A percentile compares a stretch with the other conserved stretches of the same genome.
Conservation (phyloP, 805 yeast genomes). For the Ogataea polymorpha region DNA sequence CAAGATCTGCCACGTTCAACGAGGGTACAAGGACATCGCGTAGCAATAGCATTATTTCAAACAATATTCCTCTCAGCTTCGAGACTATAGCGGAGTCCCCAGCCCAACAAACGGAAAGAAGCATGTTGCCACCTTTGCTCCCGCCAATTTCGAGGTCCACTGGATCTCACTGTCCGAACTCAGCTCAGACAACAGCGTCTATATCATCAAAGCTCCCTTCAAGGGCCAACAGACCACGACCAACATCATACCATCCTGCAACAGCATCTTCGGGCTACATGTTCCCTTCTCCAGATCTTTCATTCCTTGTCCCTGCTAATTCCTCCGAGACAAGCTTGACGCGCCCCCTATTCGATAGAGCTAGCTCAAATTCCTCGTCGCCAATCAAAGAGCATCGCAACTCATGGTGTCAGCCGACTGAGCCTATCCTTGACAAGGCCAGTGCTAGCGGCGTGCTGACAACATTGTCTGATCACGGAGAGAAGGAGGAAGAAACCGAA, state of each 20-base stretch:
- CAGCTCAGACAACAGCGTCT: constrained; percentile 26
- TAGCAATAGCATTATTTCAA: constrained; percentile 16
- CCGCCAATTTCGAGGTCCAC: constrained; percentile 25
- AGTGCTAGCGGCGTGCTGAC: constrained; percentile 33
- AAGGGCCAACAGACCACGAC: constrained; percentile 64
- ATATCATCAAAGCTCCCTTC: constrained; percentile 20
- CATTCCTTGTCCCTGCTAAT: constrained; percentile 28
- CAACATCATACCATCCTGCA: constrained; percentile 80
- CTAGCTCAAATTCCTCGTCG: constrained; percentile 23
- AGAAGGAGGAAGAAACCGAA: constrained; percentile 6
- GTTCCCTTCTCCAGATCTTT: constrained; percentile 28
- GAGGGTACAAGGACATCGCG: constrained; percentile 15
- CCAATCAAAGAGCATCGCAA: constrained; percentile 30
- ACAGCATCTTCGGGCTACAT: constrained; percentile 32
- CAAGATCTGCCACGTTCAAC: constrained; percentile 34
- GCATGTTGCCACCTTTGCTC: constrained; percentile 25
- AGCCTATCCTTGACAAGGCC: constrained; percentile 32
- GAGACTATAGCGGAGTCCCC: constrained; percentile 43
- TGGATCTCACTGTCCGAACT: constrained; percentile 8
- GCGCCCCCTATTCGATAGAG: constrained; percentile 19
- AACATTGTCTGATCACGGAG: constrained; percentile 10
- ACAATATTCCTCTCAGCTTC: constrained; percentile 24
- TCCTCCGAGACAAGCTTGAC: constrained; percentile 23
- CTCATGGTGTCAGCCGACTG: constrained; percentile 31
- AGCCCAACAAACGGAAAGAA: constrained; percentile 30